Evolutionary conservation across 163 green algal species (phyloP), one percentile per base, ranked within the genome.

Genomic region (Prototheca wickerhamii): DNA sequence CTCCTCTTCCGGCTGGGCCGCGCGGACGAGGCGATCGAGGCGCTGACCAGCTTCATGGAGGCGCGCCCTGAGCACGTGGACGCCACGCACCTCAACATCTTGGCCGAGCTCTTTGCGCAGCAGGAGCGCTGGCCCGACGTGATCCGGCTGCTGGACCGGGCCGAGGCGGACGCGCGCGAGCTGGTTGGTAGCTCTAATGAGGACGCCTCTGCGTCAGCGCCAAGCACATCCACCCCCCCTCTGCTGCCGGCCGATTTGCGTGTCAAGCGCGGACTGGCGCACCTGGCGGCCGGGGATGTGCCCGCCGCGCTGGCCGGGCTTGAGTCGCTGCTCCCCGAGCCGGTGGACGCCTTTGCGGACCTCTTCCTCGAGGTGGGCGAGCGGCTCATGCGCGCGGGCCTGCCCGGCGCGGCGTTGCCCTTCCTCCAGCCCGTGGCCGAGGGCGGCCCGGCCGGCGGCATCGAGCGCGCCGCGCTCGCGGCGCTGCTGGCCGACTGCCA

Each of bases 61-160:
- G 21, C 58, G 18, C 67, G 75, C 59, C 74, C 79, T 23, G 52
- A 43, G 60, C 1, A 5, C 25, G 53, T 35, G 29, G 86, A 96
- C 64, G 70, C 92, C 10, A 91, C 83, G 20, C 75, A 89, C 60
- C 68, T 95, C 73, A 96, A 96, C 82, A 88, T 95, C 33, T 71
- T 96, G 52, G 71, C 78, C 0, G 88, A 95, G 74, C 80, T 95
- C 20, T 83, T 87, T 69, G 84, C 91, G 58, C 74, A 86, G 56
- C 26, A 56, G 1, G 60, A 68, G 3, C 33, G 63, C 21, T 87
- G 75, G 58, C 33, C n/a, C 1, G 55, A 62, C 4, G 72, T 64
- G 10, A 29, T 85, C 15, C 26, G 37, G 20, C 10, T 62, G 17
- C 30, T 70, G 34, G 46, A 55, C 31, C 20, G 51, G 3, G 25